Conservation (phyloP, 1,284 basidiomycete species). For the Papiliotrema laurentii region DNA sequence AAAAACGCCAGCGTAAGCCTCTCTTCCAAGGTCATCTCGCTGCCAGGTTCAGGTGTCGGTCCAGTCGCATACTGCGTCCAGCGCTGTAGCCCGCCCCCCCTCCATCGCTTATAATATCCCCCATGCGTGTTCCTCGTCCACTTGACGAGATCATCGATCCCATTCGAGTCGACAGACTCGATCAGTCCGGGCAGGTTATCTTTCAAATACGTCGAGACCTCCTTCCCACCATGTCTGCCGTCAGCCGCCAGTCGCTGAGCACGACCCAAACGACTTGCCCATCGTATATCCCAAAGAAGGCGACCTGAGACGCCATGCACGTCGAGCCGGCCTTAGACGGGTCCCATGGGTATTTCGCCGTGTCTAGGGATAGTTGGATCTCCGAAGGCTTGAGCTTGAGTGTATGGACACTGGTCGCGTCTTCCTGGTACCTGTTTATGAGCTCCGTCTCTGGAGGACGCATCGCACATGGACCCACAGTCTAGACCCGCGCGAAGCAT, state of each 20-base stretch:
- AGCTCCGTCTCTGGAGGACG: constrained; percentile 5
- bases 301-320: constrained; percentile 67
- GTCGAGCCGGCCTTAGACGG: constrained; percentile 49
- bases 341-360: constrained; percentile 64
- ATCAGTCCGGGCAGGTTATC: constrained; percentile 74
- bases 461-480: constrained; percentile 58
- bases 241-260: constrained; percentile 13
- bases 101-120: constrained; percentile 84
- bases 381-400: constrained; percentile 70
- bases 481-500: constrained; percentile 69
- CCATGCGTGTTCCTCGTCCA: constrained; percentile 61
- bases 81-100: constrained; percentile 62
- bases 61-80: constrained; percentile 26
- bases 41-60: constrained; percentile 20
- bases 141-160: constrained; percentile 67
- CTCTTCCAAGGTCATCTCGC: constrained; percentile 68
- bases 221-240: constrained; percentile 68
- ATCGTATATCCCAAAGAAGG: constrained; percentile 83
- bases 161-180: constrained; percentile 64
- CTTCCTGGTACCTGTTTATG: constrained; percentile 66
- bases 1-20: constrained; percentile 80
- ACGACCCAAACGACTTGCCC: constrained; percentile 55
- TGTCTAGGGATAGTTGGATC: constrained; percentile 61
- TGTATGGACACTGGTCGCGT: constrained; percentile 70
- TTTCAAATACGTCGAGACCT: constrained; percentile 68